phyloP scores from a whole-genome alignment of 163 green algal species.

The Scenedesmus sp. region DNA sequence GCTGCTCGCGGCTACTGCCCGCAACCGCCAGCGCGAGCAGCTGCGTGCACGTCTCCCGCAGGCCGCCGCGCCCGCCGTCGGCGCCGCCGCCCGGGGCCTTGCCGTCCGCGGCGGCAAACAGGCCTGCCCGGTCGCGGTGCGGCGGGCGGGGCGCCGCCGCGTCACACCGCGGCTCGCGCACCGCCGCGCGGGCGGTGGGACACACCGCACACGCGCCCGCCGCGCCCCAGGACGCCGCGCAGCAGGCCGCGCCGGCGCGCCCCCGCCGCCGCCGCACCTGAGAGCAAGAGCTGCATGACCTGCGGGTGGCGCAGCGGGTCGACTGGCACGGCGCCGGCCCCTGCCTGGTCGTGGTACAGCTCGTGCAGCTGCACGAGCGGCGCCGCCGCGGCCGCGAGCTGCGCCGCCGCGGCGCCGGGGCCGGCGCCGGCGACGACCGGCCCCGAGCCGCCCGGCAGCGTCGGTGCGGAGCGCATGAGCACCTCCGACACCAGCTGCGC shows the following conservation, averaged over 20 bases:
- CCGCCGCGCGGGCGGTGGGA: no score
- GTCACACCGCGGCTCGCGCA: no score
- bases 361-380: slow-evolving; percentile 33
- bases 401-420: not conserved
- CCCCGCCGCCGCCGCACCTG: slow-evolving; percentile 53
- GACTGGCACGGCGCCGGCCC: slow-evolving; percentile 48
- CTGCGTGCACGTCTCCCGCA: slow-evolving; percentile 2
- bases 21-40: slow-evolving; percentile 30
- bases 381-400: not conserved
- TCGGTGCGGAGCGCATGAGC: slow-evolving; percentile 19
- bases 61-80: not conserved
- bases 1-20: not conserved
- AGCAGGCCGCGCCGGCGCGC: no score
- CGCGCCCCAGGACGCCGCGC: no score
- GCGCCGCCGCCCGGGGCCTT: not conserved
- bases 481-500: slow-evolving; percentile 5
- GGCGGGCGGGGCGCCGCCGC: no score
- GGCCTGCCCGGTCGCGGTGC: no score
- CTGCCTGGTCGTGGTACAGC: slow-evolving; percentile 29
- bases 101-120: slow-evolving; percentile 5
- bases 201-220: no score
- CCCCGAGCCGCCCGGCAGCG: not conserved
- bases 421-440: not conserved
- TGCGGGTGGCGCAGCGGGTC: slow-evolving; percentile 56
- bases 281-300: slow-evolving; percentile 50